phyloP scores from a whole-genome alignment of 2,329 filamentous ascomycete genomes.

The Cyclaneusma minus region DNA sequence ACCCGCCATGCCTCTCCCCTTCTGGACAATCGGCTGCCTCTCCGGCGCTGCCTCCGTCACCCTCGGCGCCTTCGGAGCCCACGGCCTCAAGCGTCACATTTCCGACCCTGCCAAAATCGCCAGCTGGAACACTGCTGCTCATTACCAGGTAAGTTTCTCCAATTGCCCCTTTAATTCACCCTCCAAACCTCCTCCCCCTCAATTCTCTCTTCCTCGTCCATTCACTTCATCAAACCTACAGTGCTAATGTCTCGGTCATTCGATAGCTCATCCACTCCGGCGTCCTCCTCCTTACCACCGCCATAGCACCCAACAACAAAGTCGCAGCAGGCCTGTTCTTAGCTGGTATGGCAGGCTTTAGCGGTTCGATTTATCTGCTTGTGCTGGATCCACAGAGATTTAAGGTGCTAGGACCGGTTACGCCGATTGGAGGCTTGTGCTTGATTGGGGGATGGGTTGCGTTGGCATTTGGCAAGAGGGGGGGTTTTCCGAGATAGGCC shows the following conservation, averaged over 20 bases:
- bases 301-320: slow-evolving; percentile 35
- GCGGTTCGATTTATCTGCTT: slow-evolving; percentile 48
- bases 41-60: slow-evolving; percentile 45
- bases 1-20: slow-evolving; percentile 17
- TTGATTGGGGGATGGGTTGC: slow-evolving; percentile 44
- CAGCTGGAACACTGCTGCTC: slow-evolving; percentile 48
- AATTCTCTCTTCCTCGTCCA: too few relatives aligned
- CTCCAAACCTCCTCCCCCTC: background rate
- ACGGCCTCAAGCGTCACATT: slow-evolving; percentile 47
- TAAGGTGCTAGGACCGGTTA: slow-evolving; percentile 45
- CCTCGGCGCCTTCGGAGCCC: slow-evolving; percentile 52
- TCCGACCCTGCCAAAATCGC: slow-evolving; percentile 40
- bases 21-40: slow-evolving; percentile 47
- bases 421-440: slow-evolving; percentile 46
- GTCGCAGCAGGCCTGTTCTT: slow-evolving; percentile 42
- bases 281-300: slow-evolving; percentile 38
- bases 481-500: slow-evolving; percentile 25
- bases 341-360: slow-evolving; percentile 52
- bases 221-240: too few relatives aligned
- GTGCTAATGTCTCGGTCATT: too few relatives aligned
- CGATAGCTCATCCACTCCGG: slow-evolving; percentile 44
- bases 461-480: slow-evolving; percentile 15
- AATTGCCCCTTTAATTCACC: slow-evolving; percentile 1
- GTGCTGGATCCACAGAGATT: slow-evolving; percentile 45
- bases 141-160: slow-evolving; percentile 39